Conservation (phyloP, 2,329 filamentous ascomycete genomes). For the Botrytis cinerea region DNA sequence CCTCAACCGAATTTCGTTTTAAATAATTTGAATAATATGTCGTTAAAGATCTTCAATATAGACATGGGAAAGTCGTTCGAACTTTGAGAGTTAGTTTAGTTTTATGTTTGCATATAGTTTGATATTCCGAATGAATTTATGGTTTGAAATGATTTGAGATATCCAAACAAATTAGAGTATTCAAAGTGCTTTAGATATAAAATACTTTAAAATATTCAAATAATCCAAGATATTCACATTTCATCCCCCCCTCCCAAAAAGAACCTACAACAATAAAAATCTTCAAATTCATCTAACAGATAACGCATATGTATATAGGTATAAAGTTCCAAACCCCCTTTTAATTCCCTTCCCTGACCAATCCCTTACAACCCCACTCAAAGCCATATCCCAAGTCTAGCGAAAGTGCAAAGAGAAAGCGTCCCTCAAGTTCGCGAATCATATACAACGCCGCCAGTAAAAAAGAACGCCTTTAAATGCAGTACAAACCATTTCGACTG, state of each 20-base stretch:
- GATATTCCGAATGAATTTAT: no score
- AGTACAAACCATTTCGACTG: neutral
- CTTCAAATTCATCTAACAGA: neutral
- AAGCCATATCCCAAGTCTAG: neutral
- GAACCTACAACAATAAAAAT: neutral
- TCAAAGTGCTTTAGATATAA: no score
- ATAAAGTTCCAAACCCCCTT: neutral
- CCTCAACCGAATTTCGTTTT: no score
- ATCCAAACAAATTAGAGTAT: no score
- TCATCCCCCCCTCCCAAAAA: neutral
- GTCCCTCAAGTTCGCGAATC: neutral
- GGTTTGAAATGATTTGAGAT: no score
- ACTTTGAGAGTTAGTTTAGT: no score
- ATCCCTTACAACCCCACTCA: neutral
- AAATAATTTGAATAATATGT: no score
- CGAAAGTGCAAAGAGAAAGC: neutral
- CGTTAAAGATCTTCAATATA: no score
- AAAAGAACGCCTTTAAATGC: neutral
- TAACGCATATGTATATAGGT: neutral
- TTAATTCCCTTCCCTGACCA: neutral
- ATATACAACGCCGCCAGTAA: neutral
- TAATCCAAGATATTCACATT: neutral
- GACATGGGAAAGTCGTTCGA: no score
- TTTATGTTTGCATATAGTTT: no score
- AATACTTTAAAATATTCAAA: no score